These are phyloP conservation scores for Cystobasidium pallidum DNA, from an alignment of 1,284 basidiomycete species.

Conservation along the genomic window DNA sequence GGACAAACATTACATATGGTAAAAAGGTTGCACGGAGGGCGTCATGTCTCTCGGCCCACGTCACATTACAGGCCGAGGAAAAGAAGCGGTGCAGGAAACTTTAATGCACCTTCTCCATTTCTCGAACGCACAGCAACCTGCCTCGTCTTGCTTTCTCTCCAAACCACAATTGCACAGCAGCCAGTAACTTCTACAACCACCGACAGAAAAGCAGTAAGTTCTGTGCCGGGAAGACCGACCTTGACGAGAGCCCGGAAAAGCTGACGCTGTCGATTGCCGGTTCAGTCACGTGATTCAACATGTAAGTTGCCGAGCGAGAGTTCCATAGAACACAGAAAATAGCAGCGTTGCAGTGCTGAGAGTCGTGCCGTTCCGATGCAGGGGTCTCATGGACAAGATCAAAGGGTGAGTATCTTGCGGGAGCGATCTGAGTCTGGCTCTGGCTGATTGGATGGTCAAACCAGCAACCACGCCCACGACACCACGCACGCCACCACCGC, in stretches of 20 bases:
- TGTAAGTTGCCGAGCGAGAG: not conserved
- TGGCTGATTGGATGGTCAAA: not conserved
- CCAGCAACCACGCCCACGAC: slow-evolving; percentile 22
- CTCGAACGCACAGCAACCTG: too few relatives aligned
- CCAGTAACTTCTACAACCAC: not conserved
- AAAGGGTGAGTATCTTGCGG: slow-evolving; percentile 8
- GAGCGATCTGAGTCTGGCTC: too few relatives aligned
- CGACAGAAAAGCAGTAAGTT: not conserved
- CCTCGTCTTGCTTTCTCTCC: not conserved
- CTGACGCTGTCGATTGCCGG: not conserved
- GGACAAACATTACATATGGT: too few relatives aligned
- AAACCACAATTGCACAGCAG: not conserved
- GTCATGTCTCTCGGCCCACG: not conserved
- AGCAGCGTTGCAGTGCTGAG: too few relatives aligned
- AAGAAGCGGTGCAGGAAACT: not conserved
- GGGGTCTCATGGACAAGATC: slow-evolving; percentile 40
- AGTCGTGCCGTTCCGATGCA: not conserved
- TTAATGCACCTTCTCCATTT: not conserved
- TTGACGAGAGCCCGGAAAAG: not conserved
- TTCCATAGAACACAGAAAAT: too few relatives aligned
- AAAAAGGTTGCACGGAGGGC: not conserved
- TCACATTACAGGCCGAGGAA: not conserved
- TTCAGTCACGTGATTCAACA: slow-evolving; percentile 17
- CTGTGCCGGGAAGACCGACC: not conserved
- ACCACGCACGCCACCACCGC: slow-evolving; percentile 2